Evolutionary conservation across 2,329 filamentous ascomycete genomes (phyloP), one percentile per base, ranked within the genome.

Genomic region (Neofusicoccum ribis): DNA sequence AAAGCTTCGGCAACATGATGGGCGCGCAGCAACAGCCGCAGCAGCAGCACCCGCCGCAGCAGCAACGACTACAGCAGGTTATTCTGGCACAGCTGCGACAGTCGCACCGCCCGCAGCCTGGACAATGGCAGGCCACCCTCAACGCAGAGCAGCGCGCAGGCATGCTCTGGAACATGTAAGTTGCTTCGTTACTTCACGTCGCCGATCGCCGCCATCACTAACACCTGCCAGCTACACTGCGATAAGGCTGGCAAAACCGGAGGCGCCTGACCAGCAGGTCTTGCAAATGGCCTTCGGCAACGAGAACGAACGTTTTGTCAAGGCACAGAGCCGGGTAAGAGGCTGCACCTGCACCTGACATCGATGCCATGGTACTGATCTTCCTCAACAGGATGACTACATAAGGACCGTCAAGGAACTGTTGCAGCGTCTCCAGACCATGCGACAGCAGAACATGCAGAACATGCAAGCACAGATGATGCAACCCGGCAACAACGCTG

Each of bases 91-190:
- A 65, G 15, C 63, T 65, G 44, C 51, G 44, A 27, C 31, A 59
- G 12, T 56, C 49, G 39, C 62, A 54, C 34, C 63, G 44, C 14
- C 52, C 51, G 6, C 52, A 23, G 12, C 51, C 52, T 6, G 56
- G 56, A 20, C 31, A 36, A 47, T 65, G 63, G 63, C 56, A 61
- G 36, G 20, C 37, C 20, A 23, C 44, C 15, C 37, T 61, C 12
- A 46, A 31, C 14, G 23, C 56, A 12, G 46, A 60, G 23, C 46
- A 51, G 31, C 54, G 63, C 15, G 34, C 56, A 9, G 41, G 58
- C 12, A 49, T 58, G 37, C 37, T 65, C n/a, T 52, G 46, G 54
- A 50, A 60, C 23, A 43, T 65, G 63, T 65, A 65, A 46, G 61
- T 46, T 2, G 12, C 36, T 20, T 17, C 34, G 6, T 8, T n/a